Conservation (phyloP, 768 basidiomycete species). For the Macrolepiota dolichaula region DNA sequence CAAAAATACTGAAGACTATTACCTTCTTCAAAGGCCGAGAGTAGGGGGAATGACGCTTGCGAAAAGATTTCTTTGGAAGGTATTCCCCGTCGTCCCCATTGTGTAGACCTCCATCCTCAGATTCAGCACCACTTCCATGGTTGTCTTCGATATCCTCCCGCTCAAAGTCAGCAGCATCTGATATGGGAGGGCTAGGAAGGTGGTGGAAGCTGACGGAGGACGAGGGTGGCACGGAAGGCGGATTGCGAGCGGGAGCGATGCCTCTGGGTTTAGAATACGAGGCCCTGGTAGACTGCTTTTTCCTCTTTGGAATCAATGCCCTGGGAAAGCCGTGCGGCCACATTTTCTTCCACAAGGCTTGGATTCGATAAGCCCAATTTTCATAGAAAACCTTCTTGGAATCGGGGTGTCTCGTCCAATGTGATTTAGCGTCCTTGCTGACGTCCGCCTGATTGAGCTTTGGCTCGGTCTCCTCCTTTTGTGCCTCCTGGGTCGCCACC, state of each 20-base stretch:
- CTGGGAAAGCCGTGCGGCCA: not conserved
- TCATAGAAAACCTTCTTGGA: slow-evolving; percentile 14
- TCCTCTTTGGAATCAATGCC: not conserved
- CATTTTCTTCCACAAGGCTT: not conserved
- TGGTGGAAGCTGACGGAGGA: not conserved
- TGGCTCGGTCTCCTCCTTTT: slow-evolving; percentile 12
- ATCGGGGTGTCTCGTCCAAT: slow-evolving; percentile 21
- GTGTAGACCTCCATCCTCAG: not conserved
- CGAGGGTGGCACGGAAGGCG: not conserved
- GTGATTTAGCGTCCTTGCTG: slow-evolving; percentile 29
- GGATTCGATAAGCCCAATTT: not conserved
- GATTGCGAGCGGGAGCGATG: not conserved
- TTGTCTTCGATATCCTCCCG: not conserved
- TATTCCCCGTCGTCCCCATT: not conserved
- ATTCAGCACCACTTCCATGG: not conserved
- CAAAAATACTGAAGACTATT: not conserved
- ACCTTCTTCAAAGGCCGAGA: not conserved
- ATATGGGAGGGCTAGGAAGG: slow-evolving; percentile 3
- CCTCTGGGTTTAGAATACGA: not conserved
- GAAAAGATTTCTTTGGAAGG: not conserved
- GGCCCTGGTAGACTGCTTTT: not conserved
- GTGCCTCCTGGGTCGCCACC: too few relatives aligned
- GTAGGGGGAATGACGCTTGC: not conserved
- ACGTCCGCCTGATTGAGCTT: slow-evolving; percentile 29
- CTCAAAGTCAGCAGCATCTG: not conserved